phyloP scores from a whole-genome alignment of 345 rosid species.

The Camelina neglecta region DNA sequence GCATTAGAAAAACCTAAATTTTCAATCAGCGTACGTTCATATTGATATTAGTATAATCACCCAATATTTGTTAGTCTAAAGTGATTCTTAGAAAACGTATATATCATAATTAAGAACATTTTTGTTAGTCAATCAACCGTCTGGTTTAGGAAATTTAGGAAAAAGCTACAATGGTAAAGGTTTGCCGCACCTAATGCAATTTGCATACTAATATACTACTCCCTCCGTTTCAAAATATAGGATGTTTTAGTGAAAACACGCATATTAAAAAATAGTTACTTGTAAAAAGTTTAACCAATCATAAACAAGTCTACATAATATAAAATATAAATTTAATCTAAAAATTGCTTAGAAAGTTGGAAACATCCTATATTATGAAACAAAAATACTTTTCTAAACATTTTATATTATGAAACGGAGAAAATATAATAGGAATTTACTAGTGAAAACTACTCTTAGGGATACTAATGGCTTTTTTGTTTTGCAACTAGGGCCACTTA shows the following conservation, averaged over 20 bases:
- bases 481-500: constrained; percentile 11
- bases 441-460: background rate
- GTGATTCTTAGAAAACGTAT: constrained; percentile 24
- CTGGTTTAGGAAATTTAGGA: constrained; percentile 1
- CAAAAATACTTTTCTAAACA: no score
- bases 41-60: constrained; percentile 7
- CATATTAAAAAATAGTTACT: no score
- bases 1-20: background rate
- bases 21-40: background rate
- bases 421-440: background rate
- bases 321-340: no score
- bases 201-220: background rate
- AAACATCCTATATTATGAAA: no score
- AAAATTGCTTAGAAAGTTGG: no score
- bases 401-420: no score
- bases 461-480: background rate
- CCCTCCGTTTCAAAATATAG: no score
- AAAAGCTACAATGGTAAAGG: constrained; percentile 3
- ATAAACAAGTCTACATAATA: no score
- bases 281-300: no score
- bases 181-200: background rate
- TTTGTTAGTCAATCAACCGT: background rate
- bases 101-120: background rate
- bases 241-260: no score
- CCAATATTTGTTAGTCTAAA: constrained; percentile 21